Conservation (phyloP, 441 rosid genomes). For the Omphalea diandra region DNA sequence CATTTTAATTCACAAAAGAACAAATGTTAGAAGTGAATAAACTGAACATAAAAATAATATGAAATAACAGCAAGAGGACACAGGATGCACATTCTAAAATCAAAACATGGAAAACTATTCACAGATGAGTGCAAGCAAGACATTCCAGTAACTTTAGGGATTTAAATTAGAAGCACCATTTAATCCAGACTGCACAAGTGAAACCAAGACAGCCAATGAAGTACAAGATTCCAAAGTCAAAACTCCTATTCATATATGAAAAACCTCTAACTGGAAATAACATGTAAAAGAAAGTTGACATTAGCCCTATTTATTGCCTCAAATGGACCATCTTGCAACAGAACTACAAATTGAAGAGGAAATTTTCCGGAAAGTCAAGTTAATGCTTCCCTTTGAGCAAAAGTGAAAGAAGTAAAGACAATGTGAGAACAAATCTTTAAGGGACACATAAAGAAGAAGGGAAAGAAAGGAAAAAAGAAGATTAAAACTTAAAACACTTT, state of each 20-base stretch:
- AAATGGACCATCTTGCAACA: no score
- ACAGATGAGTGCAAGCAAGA: not conserved
- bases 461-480: not conserved
- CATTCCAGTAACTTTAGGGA: no score
- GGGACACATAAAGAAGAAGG: not conserved
- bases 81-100: conserved; percentile 3
- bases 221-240: not conserved
- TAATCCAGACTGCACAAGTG: not conserved
- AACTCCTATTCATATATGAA: no score
- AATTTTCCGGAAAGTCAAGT: no score
- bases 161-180: not conserved
- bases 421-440: not conserved
- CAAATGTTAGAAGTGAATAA: conserved; percentile 21
- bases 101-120: not conserved
- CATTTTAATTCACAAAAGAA: conserved; percentile 29
- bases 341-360: no score
- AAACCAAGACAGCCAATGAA: not conserved
- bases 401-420: not conserved
- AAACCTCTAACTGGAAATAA: no score
- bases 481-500: not conserved
- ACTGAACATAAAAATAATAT: not conserved
- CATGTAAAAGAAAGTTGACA: no score
- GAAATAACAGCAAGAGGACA: conserved; percentile 9
- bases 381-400: no score
- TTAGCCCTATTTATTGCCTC: no score